Percentiles rank a stretch among this genome's conserved stretches.
phyloP scores from a whole-genome alignment of 106 monocot genomes.

The Platanthera zijinensis region DNA sequence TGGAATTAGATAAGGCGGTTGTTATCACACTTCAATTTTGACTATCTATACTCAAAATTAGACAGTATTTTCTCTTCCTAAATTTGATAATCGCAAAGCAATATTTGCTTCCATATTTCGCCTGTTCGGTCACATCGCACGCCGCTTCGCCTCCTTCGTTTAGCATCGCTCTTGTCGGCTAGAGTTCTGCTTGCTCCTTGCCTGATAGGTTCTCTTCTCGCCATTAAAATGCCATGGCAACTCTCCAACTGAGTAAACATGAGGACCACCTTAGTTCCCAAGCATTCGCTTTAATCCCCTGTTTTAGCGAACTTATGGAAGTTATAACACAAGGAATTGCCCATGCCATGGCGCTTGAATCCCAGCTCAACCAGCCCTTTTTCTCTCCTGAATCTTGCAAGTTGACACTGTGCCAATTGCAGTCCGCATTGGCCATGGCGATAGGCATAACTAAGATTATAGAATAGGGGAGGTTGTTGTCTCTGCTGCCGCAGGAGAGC shows the following conservation, averaged over 20 bases:
- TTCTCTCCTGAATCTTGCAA: background rate
- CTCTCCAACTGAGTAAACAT: background rate
- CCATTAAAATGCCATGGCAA: background rate
- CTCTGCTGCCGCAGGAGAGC: background rate
- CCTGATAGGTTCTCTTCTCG: background rate
- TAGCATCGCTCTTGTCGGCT: too few species aligned
- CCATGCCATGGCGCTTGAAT: background rate
- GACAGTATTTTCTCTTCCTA: too few species aligned
- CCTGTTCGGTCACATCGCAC: too few species aligned
- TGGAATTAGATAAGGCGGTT: too few species aligned
- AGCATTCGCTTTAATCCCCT: background rate
- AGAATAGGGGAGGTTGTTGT: background rate
- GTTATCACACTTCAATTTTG: too few species aligned
- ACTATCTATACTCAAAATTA: background rate
- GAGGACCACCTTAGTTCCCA: background rate
- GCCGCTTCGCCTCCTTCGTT: too few species aligned
- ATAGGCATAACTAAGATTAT: background rate
- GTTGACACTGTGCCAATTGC: background rate
- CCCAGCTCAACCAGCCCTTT: background rate
- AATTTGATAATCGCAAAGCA: too few species aligned
- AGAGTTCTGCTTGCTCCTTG: too few species aligned
- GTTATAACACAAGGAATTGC: background rate
- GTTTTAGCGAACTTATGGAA: background rate
- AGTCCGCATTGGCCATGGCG: background rate
- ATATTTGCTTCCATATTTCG: too few species aligned